These are phyloP conservation scores for Hyphodiscus sp. DNA, from an alignment of 2,329 filamentous ascomycete species.

Conservation along the genomic window DNA sequence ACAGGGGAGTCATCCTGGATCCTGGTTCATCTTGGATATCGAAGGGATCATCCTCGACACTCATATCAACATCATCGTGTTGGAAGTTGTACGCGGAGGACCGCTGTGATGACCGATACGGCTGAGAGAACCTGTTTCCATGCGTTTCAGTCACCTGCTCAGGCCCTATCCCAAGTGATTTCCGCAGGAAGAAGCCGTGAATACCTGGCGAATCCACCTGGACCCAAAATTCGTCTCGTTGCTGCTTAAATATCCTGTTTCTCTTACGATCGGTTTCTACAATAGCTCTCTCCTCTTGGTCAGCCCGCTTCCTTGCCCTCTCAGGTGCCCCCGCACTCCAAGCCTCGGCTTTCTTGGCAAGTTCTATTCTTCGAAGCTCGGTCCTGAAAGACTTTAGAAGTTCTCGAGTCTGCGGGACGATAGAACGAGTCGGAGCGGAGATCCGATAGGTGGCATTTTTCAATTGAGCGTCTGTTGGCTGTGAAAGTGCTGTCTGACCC, in stretches of 20 bases:
- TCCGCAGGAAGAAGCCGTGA: neutral
- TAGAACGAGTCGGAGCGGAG: neutral
- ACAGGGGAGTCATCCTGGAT: conserved; percentile 6
- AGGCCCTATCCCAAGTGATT: neutral
- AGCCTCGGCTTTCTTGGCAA: neutral
- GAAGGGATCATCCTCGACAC: neutral
- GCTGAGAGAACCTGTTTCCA: neutral
- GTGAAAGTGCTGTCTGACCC: conserved; percentile 1
- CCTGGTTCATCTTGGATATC: neutral
- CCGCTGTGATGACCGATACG: neutral
- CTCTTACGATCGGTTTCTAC: neutral
- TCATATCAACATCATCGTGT: neutral
- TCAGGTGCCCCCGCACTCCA: neutral
- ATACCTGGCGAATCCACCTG: neutral
- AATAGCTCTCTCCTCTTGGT: neutral
- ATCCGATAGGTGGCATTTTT: neutral
- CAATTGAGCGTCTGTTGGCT: neutral
- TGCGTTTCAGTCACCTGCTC: neutral
- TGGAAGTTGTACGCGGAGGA: neutral
- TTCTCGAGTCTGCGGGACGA: neutral
- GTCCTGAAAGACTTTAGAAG: neutral
- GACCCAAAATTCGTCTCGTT: neutral
- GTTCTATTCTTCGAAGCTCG: neutral
- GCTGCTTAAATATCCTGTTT: neutral
- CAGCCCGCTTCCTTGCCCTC: neutral